phyloP scores from a whole-genome alignment of 2,329 filamentous ascomycete genomes.

The Tolypocladium sp. region DNA sequence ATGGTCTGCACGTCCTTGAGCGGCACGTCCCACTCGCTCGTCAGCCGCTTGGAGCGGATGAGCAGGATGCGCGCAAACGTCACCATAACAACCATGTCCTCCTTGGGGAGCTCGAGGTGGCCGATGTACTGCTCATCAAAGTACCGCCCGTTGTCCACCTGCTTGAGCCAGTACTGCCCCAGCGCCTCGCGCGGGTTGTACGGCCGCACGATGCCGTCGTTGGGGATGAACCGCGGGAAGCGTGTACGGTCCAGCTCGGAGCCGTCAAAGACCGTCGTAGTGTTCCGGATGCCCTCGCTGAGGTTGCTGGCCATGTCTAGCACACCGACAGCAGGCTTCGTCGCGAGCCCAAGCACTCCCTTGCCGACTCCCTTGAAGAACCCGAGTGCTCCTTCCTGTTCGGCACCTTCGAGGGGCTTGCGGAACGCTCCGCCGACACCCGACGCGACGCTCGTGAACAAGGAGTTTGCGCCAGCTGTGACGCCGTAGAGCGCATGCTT shows the following conservation, averaged over 20 bases:
- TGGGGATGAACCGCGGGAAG: constrained; percentile 83
- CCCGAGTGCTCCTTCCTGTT: constrained; percentile 85
- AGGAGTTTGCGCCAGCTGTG: constrained; percentile 88
- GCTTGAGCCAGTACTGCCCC: constrained; percentile 98
- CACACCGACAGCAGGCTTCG: constrained; percentile 92
- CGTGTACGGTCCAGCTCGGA: constrained; percentile 90
- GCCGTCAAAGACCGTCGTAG: constrained; percentile 94
- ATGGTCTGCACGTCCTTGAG: constrained; percentile 96
- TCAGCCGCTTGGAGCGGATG: constrained; percentile 75
- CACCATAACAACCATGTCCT: constrained; percentile 84
- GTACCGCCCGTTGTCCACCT: constrained; percentile 92
- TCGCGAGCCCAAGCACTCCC: constrained; percentile 85
- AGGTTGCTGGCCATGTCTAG: constrained; percentile 96
- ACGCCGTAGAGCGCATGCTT: constrained; percentile 97
- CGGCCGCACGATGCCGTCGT: constrained; percentile 86
- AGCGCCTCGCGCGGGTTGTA: constrained; percentile 93
- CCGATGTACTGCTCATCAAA: constrained; percentile 98
- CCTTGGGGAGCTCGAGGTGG: constrained; percentile 81
- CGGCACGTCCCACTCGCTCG: constrained; percentile 91
- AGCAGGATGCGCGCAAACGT: constrained; percentile 84
- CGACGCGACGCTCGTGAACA: constrained; percentile 84
- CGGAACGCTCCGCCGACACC: constrained; percentile 88
- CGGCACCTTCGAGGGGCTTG: constrained; percentile 90
- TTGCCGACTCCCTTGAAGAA: constrained; percentile 98
- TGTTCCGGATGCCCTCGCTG: constrained; percentile 95